These are phyloP conservation scores for Litsea cubeba DNA, from an alignment of 164 flowering plant species.

Conservation along the genomic window DNA sequence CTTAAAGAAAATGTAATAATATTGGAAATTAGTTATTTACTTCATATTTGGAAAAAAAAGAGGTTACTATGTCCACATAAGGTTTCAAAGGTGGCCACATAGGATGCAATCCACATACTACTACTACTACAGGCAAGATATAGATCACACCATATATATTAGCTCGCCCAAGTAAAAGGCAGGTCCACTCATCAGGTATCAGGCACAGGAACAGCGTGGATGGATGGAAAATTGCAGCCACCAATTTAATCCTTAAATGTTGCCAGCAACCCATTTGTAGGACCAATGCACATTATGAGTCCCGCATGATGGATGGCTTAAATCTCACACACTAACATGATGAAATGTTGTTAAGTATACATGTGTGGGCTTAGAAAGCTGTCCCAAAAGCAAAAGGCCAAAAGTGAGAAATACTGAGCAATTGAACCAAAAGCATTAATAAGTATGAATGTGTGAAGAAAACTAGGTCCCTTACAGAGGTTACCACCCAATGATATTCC, in stretches of 20 bases:
- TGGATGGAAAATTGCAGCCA: too few relatives aligned
- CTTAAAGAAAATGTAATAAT: background rate
- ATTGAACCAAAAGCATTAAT: background rate
- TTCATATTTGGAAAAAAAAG: too few relatives aligned
- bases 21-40: too few relatives aligned
- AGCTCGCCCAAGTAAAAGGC: background rate
- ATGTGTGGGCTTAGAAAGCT: background rate
- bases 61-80: background rate
- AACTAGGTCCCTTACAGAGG: background rate
- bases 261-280: background rate
- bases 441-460: background rate
- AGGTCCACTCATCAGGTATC: too few relatives aligned
- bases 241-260: background rate
- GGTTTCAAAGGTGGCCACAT: background rate
- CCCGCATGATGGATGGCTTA: background rate
- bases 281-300: background rate
- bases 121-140: background rate
- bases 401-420: background rate
- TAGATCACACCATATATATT: background rate
- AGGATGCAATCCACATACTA: background rate
- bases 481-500: slow-evolving; percentile 73
- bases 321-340: background rate
- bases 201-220: too few relatives aligned
- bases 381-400: background rate
- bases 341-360: background rate